Percentiles rank a stretch among this genome's conserved stretches.
Evolutionary conservation across 768 basidiomycete species (phyloP).

Genomic region (Trametes gibbosa): DNA sequence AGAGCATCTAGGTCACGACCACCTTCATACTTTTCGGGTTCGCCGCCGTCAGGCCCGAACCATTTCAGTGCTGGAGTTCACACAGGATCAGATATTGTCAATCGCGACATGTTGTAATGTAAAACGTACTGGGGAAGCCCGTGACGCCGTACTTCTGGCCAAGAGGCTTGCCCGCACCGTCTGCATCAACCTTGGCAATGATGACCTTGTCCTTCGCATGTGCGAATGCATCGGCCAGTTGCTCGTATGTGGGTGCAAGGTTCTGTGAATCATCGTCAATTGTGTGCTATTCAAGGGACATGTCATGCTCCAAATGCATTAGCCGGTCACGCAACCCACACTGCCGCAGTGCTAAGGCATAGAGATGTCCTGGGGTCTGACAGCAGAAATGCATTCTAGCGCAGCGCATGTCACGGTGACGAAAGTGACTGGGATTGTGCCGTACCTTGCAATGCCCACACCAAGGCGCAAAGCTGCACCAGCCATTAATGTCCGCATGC

Average conservation of each 20-base stretch:
- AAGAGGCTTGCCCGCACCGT: conserved; percentile 76
- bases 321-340: background rate
- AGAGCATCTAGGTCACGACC: conserved; percentile 82
- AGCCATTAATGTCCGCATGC: conserved; percentile 4
- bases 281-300: no score
- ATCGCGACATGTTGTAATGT: background rate
- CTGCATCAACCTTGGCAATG: conserved; percentile 91
- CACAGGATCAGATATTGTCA: conserved; percentile 31
- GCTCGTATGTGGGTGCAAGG: conserved; percentile 85
- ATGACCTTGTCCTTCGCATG: conserved; percentile 79
- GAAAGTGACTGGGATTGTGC: background rate
- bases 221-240: conserved; percentile 84
- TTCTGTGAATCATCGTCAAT: no score
- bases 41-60: conserved; percentile 72
- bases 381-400: background rate
- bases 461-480: conserved; percentile 78
- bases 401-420: background rate
- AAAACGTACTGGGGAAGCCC: conserved; percentile 80
- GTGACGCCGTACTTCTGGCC: conserved; percentile 77
- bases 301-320: conserved; percentile 1
- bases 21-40: conserved; percentile 63
- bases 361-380: background rate
- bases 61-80: conserved; percentile 77
- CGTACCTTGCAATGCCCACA: conserved; percentile 88
- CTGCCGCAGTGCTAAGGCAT: background rate